Percentiles rank a stretch among this genome's conserved stretches.
phyloP scores from a whole-genome alignment of 2,329 filamentous ascomycete species.

The Neoarthrinium moseri region DNA sequence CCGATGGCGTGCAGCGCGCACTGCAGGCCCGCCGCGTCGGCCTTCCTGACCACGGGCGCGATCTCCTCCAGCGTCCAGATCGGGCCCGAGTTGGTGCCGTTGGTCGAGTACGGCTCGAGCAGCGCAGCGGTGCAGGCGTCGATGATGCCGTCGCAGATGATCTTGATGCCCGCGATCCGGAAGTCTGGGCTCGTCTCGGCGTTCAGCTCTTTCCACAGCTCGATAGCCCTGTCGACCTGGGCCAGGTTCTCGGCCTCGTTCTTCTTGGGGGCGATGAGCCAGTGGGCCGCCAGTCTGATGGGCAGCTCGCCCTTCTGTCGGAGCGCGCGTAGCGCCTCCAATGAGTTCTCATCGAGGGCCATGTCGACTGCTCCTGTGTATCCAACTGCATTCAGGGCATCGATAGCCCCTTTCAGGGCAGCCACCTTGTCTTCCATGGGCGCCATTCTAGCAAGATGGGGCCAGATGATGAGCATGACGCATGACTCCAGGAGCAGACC shows the following conservation, averaged over 20 bases:
- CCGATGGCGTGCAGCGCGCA: conserved; percentile 66
- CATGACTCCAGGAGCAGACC: conserved; percentile 54
- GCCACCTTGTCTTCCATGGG: conserved; percentile 45
- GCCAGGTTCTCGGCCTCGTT: conserved; percentile 41
- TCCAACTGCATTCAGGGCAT: conserved; percentile 46
- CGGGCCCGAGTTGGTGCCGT: conserved; percentile 43
- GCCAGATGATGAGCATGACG: conserved; percentile 54
- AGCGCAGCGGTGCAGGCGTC: conserved; percentile 65
- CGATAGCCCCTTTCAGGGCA: conserved; percentile 44
- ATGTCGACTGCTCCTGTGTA: conserved; percentile 58
- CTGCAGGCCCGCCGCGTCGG: conserved; percentile 54
- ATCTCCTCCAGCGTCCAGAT: conserved; percentile 56
- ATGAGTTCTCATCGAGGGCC: conserved; percentile 57
- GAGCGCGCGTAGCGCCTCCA: conserved; percentile 47
- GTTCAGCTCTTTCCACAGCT: conserved; percentile 44
- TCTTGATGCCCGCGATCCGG: conserved; percentile 58
- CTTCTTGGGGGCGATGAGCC: conserved; percentile 49
- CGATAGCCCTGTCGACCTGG: conserved; percentile 51
- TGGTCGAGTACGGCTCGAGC: conserved; percentile 54
- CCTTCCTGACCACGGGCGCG: conserved; percentile 51
- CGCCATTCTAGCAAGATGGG: conserved; percentile 47
- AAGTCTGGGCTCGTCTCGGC: conserved; percentile 41
- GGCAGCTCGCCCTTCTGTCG: conserved; percentile 33
- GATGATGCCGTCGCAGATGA: conserved; percentile 64
- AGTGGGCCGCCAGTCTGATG: conserved; percentile 53